These are phyloP conservation scores for Entonaema liquescens DNA, from an alignment of 495 filamentous ascomycete genomes.

Conservation along the genomic window DNA sequence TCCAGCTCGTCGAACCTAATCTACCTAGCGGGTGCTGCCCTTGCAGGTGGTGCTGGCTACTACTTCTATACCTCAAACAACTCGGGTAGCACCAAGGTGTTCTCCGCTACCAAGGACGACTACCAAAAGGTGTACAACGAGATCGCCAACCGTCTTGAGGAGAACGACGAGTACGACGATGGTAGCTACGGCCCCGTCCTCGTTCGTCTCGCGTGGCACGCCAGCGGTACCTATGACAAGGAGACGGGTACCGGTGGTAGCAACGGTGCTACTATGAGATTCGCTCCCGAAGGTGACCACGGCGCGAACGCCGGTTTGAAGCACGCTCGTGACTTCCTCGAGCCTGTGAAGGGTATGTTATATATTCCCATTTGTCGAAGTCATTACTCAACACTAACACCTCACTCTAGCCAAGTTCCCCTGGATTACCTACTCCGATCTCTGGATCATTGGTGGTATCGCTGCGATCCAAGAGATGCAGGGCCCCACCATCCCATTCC, in stretches of 20 bases:
- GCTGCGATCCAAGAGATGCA: conserved; percentile 94
- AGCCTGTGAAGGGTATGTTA: conserved; percentile 79
- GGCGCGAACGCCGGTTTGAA: conserved; percentile 94
- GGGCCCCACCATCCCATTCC: conserved; percentile 86
- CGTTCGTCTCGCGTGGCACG: conserved; percentile 86
- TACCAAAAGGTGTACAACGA: conserved; percentile 97
- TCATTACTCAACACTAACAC: conserved; percentile 45
- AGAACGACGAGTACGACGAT: conserved; percentile 95
- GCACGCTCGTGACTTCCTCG: conserved; percentile 88
- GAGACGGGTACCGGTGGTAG: conserved; percentile 90
- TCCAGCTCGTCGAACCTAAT: conserved; percentile 56
- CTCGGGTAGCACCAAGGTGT: conserved; percentile 61
- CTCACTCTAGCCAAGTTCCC: conserved; percentile 73
- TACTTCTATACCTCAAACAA: conserved; percentile 73
- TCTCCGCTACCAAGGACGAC: conserved; percentile 81
- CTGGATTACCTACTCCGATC: conserved; percentile 95
- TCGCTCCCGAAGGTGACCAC: conserved; percentile 89
- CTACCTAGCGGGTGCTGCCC: conserved; percentile 61
- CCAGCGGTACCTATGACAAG: conserved; percentile 87
- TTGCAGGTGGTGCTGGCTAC: conserved; percentile 71
- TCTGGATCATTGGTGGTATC: conserved; percentile 92
- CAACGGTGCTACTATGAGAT: conserved; percentile 98
- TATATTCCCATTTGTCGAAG: not conserved
- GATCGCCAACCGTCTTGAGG: conserved; percentile 79
- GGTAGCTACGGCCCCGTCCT: conserved; percentile 94